Evolutionary conservation across 371 early-diverging fungal species (phyloP).

Genomic region (Rhizopus microsporus): DNA sequence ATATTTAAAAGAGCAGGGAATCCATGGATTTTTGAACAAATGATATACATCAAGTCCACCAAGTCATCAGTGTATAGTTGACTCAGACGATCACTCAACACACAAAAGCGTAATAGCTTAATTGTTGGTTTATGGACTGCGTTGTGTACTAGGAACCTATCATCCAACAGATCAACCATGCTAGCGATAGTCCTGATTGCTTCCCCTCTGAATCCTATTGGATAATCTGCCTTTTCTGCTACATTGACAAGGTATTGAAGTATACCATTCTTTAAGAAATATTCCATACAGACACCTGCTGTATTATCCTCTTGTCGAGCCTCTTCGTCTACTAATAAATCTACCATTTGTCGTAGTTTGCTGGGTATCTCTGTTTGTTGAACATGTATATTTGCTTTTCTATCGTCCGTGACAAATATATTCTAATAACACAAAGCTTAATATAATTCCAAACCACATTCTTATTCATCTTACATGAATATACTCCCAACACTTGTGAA

Average conservation of each 20-base stretch:
- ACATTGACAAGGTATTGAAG: slow-evolving; percentile 78
- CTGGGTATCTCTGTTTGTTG: slow-evolving; percentile 80
- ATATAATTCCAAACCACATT: neutral
- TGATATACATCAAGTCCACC: slow-evolving; percentile 85
- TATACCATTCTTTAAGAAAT: slow-evolving; percentile 82
- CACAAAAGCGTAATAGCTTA: slow-evolving; percentile 75
- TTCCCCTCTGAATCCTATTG: slow-evolving; percentile 84
- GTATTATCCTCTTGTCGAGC: slow-evolving; percentile 69
- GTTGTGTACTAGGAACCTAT: slow-evolving; percentile 86
- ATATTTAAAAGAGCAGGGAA: slow-evolving; percentile 86
- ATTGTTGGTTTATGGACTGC: slow-evolving; percentile 88
- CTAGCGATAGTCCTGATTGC: slow-evolving; percentile 77
- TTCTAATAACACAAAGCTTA: slow-evolving; percentile 33
- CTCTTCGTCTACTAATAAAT: slow-evolving; percentile 91
- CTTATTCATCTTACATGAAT: slow-evolving; percentile 54
- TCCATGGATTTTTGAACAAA: slow-evolving; percentile 90
- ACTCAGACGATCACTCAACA: slow-evolving; percentile 57
- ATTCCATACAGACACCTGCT: slow-evolving; percentile 91
- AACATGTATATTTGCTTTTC: slow-evolving; percentile 58
- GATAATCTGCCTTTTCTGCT: slow-evolving; percentile 78
- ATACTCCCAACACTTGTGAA: slow-evolving; percentile 77
- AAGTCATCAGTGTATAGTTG: slow-evolving; percentile 81
- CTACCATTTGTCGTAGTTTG: slow-evolving; percentile 81
- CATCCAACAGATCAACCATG: slow-evolving; percentile 85
- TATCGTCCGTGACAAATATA: slow-evolving; percentile 61